Conservation (phyloP, 1,284 basidiomycete genomes). For the Trichosporon sp. region DNA sequence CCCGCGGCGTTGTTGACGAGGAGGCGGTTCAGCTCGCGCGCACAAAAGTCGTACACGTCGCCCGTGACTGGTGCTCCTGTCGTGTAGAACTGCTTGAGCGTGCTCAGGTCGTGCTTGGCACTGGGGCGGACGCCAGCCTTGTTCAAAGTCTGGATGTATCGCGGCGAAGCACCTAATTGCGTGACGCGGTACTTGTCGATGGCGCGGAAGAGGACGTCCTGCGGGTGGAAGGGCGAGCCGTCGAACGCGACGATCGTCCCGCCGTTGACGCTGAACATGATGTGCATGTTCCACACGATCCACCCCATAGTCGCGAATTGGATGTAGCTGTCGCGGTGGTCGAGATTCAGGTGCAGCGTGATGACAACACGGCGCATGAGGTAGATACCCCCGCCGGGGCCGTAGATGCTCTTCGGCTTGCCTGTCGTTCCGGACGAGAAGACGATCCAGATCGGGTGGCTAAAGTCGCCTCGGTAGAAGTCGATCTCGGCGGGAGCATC, state of each 20-base stretch:
- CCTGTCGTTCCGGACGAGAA: slow-evolving; percentile 45
- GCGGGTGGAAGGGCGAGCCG: slow-evolving; percentile 39
- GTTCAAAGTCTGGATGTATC: slow-evolving; percentile 26
- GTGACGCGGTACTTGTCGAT: slow-evolving; percentile 32
- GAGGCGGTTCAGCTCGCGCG: slow-evolving; percentile 21
- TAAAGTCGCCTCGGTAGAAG: slow-evolving; percentile 24
- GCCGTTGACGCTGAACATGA: slow-evolving; percentile 27
- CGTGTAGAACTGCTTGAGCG: slow-evolving; percentile 31
- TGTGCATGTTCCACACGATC: slow-evolving; percentile 41
- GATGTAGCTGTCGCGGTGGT: slow-evolving; percentile 29
- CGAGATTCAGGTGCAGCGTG: slow-evolving; percentile 15
- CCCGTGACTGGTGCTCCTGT: slow-evolving; percentile 37
- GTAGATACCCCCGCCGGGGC: slow-evolving; percentile 30
- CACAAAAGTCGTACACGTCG: slow-evolving; percentile 25
- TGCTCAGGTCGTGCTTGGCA: slow-evolving; percentile 20
- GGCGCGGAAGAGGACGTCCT: slow-evolving; percentile 26
- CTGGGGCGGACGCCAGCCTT: slow-evolving; percentile 16
- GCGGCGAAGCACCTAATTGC: slow-evolving; percentile 34
- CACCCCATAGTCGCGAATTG: slow-evolving; percentile 39
- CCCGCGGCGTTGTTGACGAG: slow-evolving; percentile 32
- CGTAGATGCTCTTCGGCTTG: slow-evolving; percentile 45
- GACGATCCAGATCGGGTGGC: slow-evolving; percentile 39
- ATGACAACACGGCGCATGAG: slow-evolving; percentile 19
- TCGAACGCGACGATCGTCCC: slow-evolving; percentile 37
- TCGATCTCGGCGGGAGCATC: slow-evolving; percentile 23